A percentile compares a stretch with the other conserved stretches of the same genome.
Evolutionary conservation across 305 asterid genomes (phyloP).

Genomic region (Stenogyne calaminthoides): DNA sequence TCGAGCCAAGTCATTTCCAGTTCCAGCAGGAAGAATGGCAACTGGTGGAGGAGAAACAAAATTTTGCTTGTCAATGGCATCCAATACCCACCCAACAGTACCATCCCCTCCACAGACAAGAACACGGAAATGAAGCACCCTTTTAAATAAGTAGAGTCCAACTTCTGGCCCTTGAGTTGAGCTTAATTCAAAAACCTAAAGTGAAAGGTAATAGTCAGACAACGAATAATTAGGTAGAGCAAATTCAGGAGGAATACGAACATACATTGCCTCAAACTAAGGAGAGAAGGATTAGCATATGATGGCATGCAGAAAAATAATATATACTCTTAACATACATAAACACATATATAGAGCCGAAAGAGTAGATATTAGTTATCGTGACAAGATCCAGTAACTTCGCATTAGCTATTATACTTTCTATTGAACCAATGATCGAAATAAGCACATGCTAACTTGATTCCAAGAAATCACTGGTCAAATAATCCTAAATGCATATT

Average conservation of each 20-base stretch:
- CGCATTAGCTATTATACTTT: constrained; percentile 3
- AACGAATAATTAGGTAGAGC: constrained; percentile 9
- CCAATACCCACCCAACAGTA: constrained; percentile 94
- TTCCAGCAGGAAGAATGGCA: constrained; percentile 98
- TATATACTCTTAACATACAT: neutral
- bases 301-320: neutral
- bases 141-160: constrained; percentile 82
- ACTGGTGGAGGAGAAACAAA: constrained; percentile 97
- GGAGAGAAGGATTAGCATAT: neutral
- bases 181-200: constrained; percentile 80
- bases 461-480: neutral
- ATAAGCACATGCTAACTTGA: neutral
- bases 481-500: neutral
- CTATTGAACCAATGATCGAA: neutral
- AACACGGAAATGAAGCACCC: constrained; percentile 85
- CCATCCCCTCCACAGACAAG: constrained; percentile 99
- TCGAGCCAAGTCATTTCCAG: constrained; percentile 98
- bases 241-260: constrained; percentile 6
- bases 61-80: constrained; percentile 86
- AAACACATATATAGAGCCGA: neutral
- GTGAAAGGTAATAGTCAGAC: constrained; percentile 16
- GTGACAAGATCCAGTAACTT: constrained; percentile 6
- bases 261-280: constrained; percentile 9
- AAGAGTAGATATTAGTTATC: constrained; percentile 19
- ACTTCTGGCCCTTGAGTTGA: constrained; percentile 85